Evolutionary conservation across 345 rosid species (phyloP).

Genomic region (Populus simonii): DNA sequence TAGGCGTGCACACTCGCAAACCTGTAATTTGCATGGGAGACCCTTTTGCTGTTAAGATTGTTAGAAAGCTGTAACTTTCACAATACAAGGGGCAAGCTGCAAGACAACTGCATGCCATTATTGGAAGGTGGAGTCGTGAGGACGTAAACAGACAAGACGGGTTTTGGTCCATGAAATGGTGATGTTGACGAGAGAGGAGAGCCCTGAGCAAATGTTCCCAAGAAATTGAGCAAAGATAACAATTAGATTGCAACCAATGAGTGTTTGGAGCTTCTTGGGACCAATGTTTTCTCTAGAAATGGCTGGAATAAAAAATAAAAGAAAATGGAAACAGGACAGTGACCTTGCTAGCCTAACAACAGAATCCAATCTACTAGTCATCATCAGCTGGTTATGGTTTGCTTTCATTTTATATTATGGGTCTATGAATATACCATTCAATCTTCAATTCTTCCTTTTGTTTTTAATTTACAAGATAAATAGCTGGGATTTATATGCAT

Average conservation of each 20-base stretch:
- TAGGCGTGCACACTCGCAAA: neutral
- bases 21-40: neutral
- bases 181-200: conserved; percentile 12
- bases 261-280: neutral
- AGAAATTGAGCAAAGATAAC: neutral
- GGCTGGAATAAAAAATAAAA: conserved; percentile 3
- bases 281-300: conserved; percentile 2
- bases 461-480: neutral
- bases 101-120: neutral
- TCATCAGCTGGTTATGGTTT: neutral
- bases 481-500: neutral
- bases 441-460: neutral
- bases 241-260: neutral
- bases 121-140: neutral
- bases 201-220: conserved; percentile 7
- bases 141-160: conserved; percentile 1
- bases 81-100: neutral
- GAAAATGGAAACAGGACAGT: neutral
- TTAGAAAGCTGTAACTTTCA: conserved; percentile 20
- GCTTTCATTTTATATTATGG: neutral
- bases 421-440: neutral
- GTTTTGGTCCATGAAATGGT: neutral
- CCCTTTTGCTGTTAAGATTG: conserved; percentile 1
- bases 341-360: neutral
- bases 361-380: neutral